Conservation (phyloP, 2,329 filamentous ascomycete species). For the Epichloe elymi region DNA sequence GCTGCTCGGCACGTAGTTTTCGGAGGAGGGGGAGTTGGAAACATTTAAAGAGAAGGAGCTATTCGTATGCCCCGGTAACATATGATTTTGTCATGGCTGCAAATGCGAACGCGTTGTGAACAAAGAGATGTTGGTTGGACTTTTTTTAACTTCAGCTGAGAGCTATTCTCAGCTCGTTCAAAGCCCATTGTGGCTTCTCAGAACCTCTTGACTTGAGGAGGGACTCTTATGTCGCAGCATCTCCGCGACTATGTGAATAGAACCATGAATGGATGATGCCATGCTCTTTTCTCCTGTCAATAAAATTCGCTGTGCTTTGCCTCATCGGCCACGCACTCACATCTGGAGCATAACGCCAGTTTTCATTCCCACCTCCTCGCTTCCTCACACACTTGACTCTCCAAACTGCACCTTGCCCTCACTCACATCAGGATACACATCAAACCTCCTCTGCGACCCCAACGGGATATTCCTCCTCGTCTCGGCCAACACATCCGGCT, state of each 20-base stretch:
- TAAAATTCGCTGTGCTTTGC: not conserved
- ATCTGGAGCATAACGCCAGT: too few species aligned
- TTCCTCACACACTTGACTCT: conserved; percentile 11
- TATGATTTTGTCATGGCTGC: not conserved
- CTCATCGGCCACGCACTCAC: too few species aligned
- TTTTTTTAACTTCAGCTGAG: not conserved
- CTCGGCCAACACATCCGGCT: conserved; percentile 55
- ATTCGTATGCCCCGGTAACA: not conserved
- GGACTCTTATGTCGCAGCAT: not conserved
- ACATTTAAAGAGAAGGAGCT: not conserved
- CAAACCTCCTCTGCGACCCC: conserved; percentile 74
- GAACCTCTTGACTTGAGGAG: not conserved
- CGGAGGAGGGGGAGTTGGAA: not conserved
- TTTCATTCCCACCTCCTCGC: not conserved
- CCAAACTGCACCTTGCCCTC: conserved; percentile 34
- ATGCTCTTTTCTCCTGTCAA: not conserved
- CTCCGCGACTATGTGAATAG: not conserved
- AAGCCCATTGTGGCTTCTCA: not conserved
- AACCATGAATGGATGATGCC: not conserved
- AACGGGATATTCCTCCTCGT: conserved; percentile 75
- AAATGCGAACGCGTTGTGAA: not conserved
- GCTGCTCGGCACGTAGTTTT: not conserved
- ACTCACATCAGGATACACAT: conserved; percentile 88
- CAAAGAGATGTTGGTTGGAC: not conserved
- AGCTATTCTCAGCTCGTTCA: not conserved